Evolutionary conservation across 345 rosid species (phyloP), one percentile per base, ranked within the genome.

Genomic region (Salix purpurea): DNA sequence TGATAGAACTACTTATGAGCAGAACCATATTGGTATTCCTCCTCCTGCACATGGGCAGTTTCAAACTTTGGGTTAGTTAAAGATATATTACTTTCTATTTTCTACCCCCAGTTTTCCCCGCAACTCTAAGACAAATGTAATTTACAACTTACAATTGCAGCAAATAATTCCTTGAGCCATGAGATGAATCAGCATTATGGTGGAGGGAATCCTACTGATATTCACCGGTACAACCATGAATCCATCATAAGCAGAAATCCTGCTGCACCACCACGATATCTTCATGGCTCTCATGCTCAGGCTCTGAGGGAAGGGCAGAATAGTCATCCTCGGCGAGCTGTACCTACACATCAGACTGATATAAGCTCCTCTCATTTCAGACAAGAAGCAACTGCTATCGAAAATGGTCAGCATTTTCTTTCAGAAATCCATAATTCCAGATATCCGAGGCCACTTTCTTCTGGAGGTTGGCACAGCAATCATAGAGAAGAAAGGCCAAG

Each of bases 401-500:
- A 58, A 64, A 70, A 48, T 61, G 66, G 65, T 32, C 70, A 64
- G 56, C 78, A 67, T 66, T 46, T 70, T 56, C 65, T 58, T 32
- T 39, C 84, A 40, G 82, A 76, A 65, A 39, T 67, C 70, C 65
- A 40, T 65, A 28, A 76, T 70, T 81, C 83, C 26, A 76, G 84
- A 78, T 67, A 64, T 39, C 61, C 76, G 18, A 79, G 83, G 76
- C 73, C 80, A 73, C 65, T 58, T 4, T 66, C 80, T 58, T 54
- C 79, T 18, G 24, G 82, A 73, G 60, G 78, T 14, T 78, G 80
- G 86, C 86, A 40, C 46, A 46, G 66, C 72, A 65, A 67, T 71
- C 78, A 65, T 23, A 81, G 84, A 64, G 72, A 76, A 2, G 66
- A 74, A 65, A 65, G 84, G 72, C 40, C 86, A 46, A 81, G 80